These are phyloP conservation scores for Prunus mongolica DNA, from an alignment of 306 rosid genomes.

Conservation along the genomic window DNA sequence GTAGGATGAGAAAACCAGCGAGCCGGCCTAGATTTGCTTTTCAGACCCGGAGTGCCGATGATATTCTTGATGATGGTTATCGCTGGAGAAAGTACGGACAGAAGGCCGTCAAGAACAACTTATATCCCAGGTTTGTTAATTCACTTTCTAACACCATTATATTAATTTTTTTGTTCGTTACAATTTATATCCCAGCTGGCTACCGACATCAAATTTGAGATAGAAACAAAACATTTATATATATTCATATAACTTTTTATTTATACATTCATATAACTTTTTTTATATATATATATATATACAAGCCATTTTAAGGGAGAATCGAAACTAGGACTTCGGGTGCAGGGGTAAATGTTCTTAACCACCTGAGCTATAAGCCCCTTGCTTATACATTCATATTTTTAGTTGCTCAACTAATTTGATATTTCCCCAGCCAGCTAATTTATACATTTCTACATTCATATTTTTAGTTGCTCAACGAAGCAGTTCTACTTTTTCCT, in stretches of 20 bases:
- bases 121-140: conserved; percentile 63
- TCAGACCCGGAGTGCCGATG: conserved; percentile 83
- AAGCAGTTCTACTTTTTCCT: neutral
- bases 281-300: no score
- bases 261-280: no score
- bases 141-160: neutral
- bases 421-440: neutral
- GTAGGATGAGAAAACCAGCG: conserved; percentile 38
- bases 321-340: no score
- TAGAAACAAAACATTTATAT: neutral
- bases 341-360: no score
- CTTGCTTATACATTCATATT: neutral
- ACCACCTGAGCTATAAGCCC: no score
- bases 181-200: neutral
- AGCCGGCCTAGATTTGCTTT: conserved; percentile 75
- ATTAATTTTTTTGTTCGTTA: neutral
- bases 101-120: conserved; percentile 81
- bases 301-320: no score
- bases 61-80: conserved; percentile 89
- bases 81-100: conserved; percentile 99
- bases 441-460: neutral
- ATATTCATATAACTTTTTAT: neutral
- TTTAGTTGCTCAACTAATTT: neutral
- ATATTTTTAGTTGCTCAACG: neutral
- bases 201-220: neutral